phyloP scores from a whole-genome alignment of 192 early-diverging fungal species.

The Gonapodya prolifera region DNA sequence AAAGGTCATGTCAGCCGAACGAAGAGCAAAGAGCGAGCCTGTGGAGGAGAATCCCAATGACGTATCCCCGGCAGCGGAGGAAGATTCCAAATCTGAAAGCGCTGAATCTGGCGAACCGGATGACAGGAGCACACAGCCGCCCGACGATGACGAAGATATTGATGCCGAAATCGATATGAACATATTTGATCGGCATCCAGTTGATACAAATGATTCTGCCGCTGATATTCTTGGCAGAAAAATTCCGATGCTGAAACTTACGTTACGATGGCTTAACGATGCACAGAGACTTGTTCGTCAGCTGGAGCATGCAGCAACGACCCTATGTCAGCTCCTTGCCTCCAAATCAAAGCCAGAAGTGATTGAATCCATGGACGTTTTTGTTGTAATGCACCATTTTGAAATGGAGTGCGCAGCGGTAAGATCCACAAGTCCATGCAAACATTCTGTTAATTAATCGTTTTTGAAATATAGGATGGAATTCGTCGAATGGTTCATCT shows the following conservation, averaged over 20 bases:
- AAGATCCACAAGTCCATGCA: slow-evolving; percentile 11
- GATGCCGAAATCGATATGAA: slow-evolving; percentile 11
- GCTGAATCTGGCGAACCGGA: slow-evolving; percentile 2
- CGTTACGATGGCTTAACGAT: slow-evolving; percentile 9
- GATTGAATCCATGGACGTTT: slow-evolving; percentile 91
- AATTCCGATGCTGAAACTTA: slow-evolving; percentile 13
- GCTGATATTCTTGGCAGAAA: neutral
- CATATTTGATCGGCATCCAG: neutral
- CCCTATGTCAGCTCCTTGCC: slow-evolving; percentile 69
- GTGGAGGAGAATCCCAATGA: neutral
- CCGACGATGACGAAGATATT: slow-evolving; percentile 16
- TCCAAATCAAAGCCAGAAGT: slow-evolving; percentile 88
- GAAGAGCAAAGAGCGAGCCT: neutral
- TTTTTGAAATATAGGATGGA: slow-evolving; percentile 44
- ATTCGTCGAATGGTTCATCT: slow-evolving; percentile 91
- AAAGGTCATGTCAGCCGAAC: neutral
- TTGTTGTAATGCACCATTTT: slow-evolving; percentile 70
- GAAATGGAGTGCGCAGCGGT: slow-evolving; percentile 69
- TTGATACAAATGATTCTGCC: slow-evolving; percentile 10
- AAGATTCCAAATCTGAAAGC: slow-evolving; percentile 4
- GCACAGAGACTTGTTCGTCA: slow-evolving; percentile 66
- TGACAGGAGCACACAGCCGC: slow-evolving; percentile 17
- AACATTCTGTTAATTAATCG: neutral
- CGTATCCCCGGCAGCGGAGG: slow-evolving; percentile 15
- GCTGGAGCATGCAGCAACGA: slow-evolving; percentile 61